phyloP scores from a whole-genome alignment of 2,329 filamentous ascomycete genomes.

The Beauveria rudraprayagi region DNA sequence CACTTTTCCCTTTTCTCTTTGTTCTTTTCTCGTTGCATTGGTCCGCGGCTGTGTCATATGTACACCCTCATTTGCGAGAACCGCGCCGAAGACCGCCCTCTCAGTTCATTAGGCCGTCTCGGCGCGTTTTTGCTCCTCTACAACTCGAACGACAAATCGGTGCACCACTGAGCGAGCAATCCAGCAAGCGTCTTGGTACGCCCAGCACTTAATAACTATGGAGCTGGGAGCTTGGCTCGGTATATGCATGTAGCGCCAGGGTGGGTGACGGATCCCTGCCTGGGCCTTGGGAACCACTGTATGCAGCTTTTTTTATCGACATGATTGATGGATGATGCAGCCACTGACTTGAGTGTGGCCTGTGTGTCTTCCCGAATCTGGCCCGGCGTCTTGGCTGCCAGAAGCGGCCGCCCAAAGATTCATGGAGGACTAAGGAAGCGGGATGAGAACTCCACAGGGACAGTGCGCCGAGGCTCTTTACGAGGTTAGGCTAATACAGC shows the following conservation, averaged over 20 bases:
- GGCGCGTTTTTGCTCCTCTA: neutral
- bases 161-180: neutral
- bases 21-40: neutral
- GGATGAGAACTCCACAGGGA: neutral
- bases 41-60: neutral
- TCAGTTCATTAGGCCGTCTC: neutral
- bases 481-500: neutral
- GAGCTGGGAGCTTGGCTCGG: neutral
- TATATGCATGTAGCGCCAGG: neutral
- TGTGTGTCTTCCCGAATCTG: neutral
- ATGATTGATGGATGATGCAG: neutral
- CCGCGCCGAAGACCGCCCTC: neutral
- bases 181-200: neutral
- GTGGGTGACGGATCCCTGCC: neutral
- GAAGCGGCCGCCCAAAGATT: neutral
- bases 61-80: constrained; percentile 8
- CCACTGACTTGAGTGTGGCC: neutral
- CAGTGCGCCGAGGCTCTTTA: neutral
- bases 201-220: neutral
- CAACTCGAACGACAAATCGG: neutral
- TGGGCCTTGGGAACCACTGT: neutral
- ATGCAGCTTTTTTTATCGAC: neutral
- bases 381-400: constrained; percentile 3
- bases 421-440: neutral
- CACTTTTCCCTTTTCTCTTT: neutral